Evolutionary conservation across 2,329 filamentous ascomycete species (phyloP).

Genomic region (Akanthomyces uredinophilus): DNA sequence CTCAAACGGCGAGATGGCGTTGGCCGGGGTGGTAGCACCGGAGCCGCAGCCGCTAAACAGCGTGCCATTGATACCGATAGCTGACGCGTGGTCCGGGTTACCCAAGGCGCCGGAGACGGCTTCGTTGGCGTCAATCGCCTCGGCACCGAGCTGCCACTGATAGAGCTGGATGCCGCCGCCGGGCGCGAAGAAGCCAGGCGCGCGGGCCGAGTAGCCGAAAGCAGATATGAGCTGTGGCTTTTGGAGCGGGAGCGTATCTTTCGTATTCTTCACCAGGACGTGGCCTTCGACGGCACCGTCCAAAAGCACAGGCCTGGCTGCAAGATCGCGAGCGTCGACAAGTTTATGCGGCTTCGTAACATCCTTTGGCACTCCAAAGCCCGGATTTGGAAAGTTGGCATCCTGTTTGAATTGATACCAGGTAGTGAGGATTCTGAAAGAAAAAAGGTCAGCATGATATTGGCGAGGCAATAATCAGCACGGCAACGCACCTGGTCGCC

Average conservation of each 20-base stretch:
- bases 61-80: constrained; percentile 40
- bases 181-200: constrained; percentile 39
- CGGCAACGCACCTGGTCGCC: constrained; percentile 39
- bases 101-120: constrained; percentile 25
- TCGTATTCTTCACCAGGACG: constrained; percentile 58
- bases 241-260: constrained; percentile 49
- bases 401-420: constrained; percentile 55
- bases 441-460: background rate
- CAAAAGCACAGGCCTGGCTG: constrained; percentile 36
- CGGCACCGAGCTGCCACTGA: constrained; percentile 33
- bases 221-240: constrained; percentile 48
- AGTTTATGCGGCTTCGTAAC: constrained; percentile 45
- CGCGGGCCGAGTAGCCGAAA: constrained; percentile 56
- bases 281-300: constrained; percentile 59
- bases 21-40: constrained; percentile 42
- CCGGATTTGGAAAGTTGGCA: constrained; percentile 39
- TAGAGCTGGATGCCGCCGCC: constrained; percentile 30
- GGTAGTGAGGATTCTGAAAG: constrained; percentile 39
- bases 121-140: constrained; percentile 31
- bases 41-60: constrained; percentile 42
- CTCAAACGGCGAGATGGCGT: constrained; percentile 49
- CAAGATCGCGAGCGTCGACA: constrained; percentile 50
- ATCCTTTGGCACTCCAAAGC: constrained; percentile 46
- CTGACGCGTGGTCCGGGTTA: constrained; percentile 22
- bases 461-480: background rate